phyloP scores from a whole-genome alignment of 2,329 filamentous ascomycete genomes.

The Penicillium olsonii region DNA sequence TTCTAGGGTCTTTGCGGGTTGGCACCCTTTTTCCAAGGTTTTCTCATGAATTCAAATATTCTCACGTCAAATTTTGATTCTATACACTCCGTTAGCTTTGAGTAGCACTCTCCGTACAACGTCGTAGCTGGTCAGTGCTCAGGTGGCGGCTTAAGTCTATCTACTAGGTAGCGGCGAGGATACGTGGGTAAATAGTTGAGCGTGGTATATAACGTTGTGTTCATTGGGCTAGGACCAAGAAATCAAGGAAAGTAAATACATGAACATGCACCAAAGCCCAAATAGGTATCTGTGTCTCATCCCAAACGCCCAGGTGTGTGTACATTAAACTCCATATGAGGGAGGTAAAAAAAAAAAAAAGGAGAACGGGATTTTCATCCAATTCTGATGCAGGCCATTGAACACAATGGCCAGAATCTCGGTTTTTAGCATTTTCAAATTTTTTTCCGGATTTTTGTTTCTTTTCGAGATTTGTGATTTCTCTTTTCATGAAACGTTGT shows the following conservation, averaged over 20 bases:
- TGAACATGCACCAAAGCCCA: conserved; percentile 8
- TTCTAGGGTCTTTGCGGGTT: conserved; percentile 8
- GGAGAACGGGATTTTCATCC: conserved; percentile 11
- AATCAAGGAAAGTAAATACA: conserved; percentile 11
- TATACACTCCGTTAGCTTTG: neutral
- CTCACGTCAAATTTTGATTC: no score
- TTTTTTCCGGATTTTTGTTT: conserved; percentile 12
- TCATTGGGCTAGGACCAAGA: conserved; percentile 9
- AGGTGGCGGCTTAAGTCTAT: no score
- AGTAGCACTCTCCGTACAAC: no score
- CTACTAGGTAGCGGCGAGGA: no score
- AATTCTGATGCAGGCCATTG: conserved; percentile 9
- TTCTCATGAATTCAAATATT: conserved; percentile 4
- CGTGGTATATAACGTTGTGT: neutral
- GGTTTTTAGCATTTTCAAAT: conserved; percentile 2
- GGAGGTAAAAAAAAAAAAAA: conserved; percentile 11
- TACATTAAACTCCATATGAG: conserved; percentile 14
- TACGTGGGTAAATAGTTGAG: neutral
- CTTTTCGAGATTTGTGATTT: conserved; percentile 2
- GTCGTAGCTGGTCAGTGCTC: no score
- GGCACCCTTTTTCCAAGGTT: neutral
- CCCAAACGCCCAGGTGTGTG: conserved; percentile 10
- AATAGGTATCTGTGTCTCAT: conserved; percentile 26
- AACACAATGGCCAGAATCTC: neutral
- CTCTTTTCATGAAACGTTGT: neutral